Conservation (phyloP, 1,139 yeast genomes). For the Pneumocystis oryctolagi region DNA sequence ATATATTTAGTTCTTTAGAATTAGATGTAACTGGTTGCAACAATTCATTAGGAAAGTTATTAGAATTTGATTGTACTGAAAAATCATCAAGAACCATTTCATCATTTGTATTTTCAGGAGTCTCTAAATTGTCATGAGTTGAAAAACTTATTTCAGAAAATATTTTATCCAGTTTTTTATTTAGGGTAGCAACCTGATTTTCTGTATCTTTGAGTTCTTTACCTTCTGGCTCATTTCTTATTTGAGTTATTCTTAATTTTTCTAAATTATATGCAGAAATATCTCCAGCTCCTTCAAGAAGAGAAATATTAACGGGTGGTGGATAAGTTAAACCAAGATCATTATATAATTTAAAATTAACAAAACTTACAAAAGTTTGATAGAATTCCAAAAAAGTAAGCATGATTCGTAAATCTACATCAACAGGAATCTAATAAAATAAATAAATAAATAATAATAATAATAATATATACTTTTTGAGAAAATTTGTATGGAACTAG, state of each 20-base stretch:
- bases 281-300: constrained; percentile 79
- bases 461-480: constrained; percentile 43
- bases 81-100: neutral
- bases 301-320: constrained; percentile 60
- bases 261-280: constrained; percentile 67
- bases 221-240: neutral
- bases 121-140: too few relatives aligned
- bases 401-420: constrained; percentile 94
- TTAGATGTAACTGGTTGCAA: neutral
- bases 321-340: constrained; percentile 83
- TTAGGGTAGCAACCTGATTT: neutral
- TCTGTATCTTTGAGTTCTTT: neutral
- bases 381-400: constrained; percentile 90
- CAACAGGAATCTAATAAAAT: constrained; percentile 39
- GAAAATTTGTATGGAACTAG: constrained; percentile 94
- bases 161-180: neutral
- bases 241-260: constrained; percentile 12
- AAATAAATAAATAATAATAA: neutral
- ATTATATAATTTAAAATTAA: constrained; percentile 66
- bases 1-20: neutral
- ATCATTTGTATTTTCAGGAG: neutral
- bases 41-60: neutral
- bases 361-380: constrained; percentile 80
- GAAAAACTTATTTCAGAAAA: neutral
- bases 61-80: neutral